Conservation (phyloP, 2,329 filamentous ascomycete genomes). For the Metarhizium robertsii region DNA sequence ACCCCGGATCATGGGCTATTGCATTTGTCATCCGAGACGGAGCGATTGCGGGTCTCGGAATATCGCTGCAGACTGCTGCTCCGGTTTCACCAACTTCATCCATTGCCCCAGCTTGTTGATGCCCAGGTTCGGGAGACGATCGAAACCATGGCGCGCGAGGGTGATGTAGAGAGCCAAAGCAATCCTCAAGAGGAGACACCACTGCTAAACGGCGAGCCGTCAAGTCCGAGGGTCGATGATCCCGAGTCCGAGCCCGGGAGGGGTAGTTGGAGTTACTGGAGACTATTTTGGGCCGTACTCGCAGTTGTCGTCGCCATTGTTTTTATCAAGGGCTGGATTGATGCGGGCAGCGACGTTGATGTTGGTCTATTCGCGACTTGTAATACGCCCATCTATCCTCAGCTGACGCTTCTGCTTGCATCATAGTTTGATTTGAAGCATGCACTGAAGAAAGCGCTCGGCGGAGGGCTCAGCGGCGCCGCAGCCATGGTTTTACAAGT, state of each 20-base stretch:
- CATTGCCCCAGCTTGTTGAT: no score
- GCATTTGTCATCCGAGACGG: neutral
- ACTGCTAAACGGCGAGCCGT: neutral
- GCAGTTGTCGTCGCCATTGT: conserved; percentile 21
- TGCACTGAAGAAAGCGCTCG: conserved; percentile 35
- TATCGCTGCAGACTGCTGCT: neutral
- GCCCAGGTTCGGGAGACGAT: no score
- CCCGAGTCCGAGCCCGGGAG: neutral
- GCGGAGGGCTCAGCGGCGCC: conserved; percentile 36
- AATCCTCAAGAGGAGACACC: neutral
- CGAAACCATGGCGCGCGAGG: neutral
- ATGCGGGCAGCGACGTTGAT: conserved; percentile 29
- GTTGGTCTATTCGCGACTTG: conserved; percentile 14
- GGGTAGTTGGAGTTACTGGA: conserved; percentile 15
- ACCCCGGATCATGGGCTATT: no score
- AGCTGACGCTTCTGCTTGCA: neutral
- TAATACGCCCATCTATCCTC: neutral
- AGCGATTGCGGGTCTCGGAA: neutral
- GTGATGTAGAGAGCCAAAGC: neutral
- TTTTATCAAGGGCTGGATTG: conserved; percentile 37
- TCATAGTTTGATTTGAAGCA: conserved; percentile 32
- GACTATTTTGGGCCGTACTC: conserved; percentile 22
- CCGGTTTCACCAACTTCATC: no score
- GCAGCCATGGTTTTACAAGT: conserved; percentile 40
- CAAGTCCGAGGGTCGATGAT: neutral